phyloP scores from a whole-genome alignment of 495 filamentous ascomycete species.

The Penicillium argentinense region DNA sequence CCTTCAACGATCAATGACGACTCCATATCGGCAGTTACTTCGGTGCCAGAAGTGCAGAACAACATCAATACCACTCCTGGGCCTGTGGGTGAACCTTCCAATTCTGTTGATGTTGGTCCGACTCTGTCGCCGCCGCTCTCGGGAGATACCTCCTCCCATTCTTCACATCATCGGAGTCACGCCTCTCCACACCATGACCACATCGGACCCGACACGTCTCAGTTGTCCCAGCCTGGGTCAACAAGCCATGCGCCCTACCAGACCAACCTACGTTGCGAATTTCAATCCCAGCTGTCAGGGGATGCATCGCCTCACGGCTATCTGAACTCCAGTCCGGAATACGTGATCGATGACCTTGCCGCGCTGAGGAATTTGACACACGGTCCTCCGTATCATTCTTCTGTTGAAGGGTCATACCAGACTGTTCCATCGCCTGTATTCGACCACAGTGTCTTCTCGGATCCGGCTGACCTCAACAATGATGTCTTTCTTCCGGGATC shows the following conservation, averaged over 20 bases:
- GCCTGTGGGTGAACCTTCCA: not conserved
- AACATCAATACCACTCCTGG: not conserved
- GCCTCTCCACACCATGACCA: not conserved
- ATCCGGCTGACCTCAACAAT: constrained; percentile 25
- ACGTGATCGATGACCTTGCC: constrained; percentile 25
- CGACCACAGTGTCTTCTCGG: constrained; percentile 27
- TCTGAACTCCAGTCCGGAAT: constrained; percentile 30
- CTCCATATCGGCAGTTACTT: not conserved
- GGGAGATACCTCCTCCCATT: constrained; percentile 10
- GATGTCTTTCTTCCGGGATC: constrained; percentile 36
- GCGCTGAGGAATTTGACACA: constrained; percentile 16
- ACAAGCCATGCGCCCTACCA: not conserved
- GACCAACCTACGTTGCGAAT: constrained; percentile 1
- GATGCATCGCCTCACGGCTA: constrained; percentile 22
- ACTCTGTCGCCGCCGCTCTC: constrained; percentile 16
- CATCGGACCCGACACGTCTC: not conserved
- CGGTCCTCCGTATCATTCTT: constrained; percentile 3
- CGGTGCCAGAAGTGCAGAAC: not conserved
- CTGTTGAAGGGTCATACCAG: constrained; percentile 18
- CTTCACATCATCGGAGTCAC: not conserved
- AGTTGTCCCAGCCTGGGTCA: not conserved
- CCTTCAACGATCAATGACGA: not conserved
- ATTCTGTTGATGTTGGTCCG: constrained; percentile 1
- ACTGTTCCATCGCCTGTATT: constrained; percentile 24
- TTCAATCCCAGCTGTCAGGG: constrained; percentile 1